Evolutionary conservation across 345 rosid genomes (phyloP), one percentile per base, ranked within the genome.

Genomic region (Populus euphratica): DNA sequence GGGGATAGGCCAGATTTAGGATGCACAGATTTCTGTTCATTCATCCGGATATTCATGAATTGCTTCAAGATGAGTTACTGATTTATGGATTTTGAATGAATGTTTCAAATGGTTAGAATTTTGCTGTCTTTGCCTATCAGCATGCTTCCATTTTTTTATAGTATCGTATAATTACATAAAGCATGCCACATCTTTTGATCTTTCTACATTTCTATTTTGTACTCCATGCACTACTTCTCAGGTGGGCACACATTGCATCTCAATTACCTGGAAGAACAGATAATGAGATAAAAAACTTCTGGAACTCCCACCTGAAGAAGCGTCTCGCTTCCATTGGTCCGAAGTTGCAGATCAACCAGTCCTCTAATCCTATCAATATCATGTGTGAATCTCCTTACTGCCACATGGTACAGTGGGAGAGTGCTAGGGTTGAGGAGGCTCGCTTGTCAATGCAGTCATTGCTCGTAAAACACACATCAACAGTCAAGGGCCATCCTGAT

Each of bases 401-500:
- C 20, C 99, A 93, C 83, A 93, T 92, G 98, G 90, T 98, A 29
- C 99, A 96, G 16, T 96, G 99, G 99, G 99, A 96, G 86, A 93
- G 95, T 67, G 98, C 98, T 21, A 85, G 99, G 66, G 95, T 96
- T 12, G 97, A 96, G 86, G 99, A 96, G 77, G 99, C 98, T 0
- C 87, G 98, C 61, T 95, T 96, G 47, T 92, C 97, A 2, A 85
- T 79, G 82, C 97, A 90, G 61, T 92, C 93, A 5, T 68, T 86
- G 63, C 86, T 90, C 76, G 85, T 89, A 83, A 78, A 67, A 68
- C 76, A 86, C 18, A 81, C 83, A 44, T 66, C 83, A 33, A 38
- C 69, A 6, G 76, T 20, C 1, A 89, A 83, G 73, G 25, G 85
- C 2, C 87, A 85, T 1, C 84, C 91, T 33, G 99, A 89, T 81